Evolutionary conservation across 352 stramenopile species (phyloP), one percentile per base, ranked within the genome.

Genomic region (Phytophthora pseudosyringae): DNA sequence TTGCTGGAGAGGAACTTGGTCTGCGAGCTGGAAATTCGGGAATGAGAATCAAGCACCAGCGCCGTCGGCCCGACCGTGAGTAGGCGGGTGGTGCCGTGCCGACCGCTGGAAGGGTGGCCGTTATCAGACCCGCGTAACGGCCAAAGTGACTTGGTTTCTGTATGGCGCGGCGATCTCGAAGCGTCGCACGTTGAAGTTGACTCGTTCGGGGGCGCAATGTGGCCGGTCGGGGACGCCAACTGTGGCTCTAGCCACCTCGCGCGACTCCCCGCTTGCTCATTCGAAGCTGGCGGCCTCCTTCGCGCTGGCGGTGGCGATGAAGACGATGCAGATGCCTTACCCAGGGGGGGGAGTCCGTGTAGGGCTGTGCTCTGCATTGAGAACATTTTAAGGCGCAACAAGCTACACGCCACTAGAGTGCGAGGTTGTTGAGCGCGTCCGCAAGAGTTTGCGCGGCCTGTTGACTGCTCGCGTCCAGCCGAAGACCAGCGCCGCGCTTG

Each of bases 141-240:
- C 21, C 28, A 6, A 46, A 36, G 36, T 38, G 4, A 63, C 59
- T 62, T 67, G 59, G 11, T 9, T 31, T 67, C 46, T 56, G 59
- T 67, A 67, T 55, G 51, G 2, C 1, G 4, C 16, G 13, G 5
- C 25, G 55, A 70, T 70, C 62, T 70, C 58, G 63, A 71, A 71
- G 43, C 8, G 63, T 58, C 63, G 52, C 47, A 43, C n/a, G 48
- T 71, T 71, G 63, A 71, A 71, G 63, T 28, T 60, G 48, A 45
- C 32, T 8, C n/a, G 32, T 48, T 52, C 26, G 25, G 56, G 29
- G 56, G 25, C 40, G 3, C 25, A 16, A 35, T 13, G 28, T 26
- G 28, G 35, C 15, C 31, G 12, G 16, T 46, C 26, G 18, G 26
- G 35, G 10, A 9, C 16, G 13, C 3, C 35, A 21, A 29, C 3